These are phyloP conservation scores for Termitomyces sp. DNA, from an alignment of 768 basidiomycete genomes.

Conservation along the genomic window DNA sequence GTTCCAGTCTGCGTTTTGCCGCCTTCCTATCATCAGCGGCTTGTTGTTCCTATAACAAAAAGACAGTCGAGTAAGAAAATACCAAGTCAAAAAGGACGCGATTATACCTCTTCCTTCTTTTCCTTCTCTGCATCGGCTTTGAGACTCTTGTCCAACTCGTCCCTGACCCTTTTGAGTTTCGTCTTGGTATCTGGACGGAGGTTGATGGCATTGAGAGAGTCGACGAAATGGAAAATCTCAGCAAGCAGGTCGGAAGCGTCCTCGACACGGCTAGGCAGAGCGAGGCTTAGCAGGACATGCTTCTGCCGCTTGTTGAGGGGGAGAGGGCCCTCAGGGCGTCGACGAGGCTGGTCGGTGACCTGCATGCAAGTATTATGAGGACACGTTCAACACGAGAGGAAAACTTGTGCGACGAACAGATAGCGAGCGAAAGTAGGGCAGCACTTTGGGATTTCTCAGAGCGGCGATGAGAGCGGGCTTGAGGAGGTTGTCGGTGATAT, in stretches of 20 bases:
- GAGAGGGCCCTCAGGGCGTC: slow-evolving; percentile 52
- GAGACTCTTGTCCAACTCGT: slow-evolving; percentile 64
- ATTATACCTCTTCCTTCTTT: slow-evolving; percentile 59
- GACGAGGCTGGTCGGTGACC: slow-evolving; percentile 83
- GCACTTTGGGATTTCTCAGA: slow-evolving; percentile 59
- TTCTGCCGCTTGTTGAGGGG: slow-evolving; percentile 52
- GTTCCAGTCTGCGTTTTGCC: slow-evolving; percentile 67
- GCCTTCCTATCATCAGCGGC: slow-evolving; percentile 63
- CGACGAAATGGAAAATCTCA: slow-evolving; percentile 70
- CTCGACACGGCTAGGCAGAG: slow-evolving; percentile 42
- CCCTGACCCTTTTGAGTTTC: slow-evolving; percentile 71
- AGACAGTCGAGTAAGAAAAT: neutral
- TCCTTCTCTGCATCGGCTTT: slow-evolving; percentile 62
- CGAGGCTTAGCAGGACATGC: slow-evolving; percentile 68
- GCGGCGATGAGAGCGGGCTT: slow-evolving; percentile 52
- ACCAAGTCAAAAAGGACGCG: neutral
- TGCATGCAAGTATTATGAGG: slow-evolving; percentile 17
- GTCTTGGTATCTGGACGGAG: slow-evolving; percentile 77
- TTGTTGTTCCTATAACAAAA: slow-evolving; percentile 25
- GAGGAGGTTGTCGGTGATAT: slow-evolving; percentile 73
- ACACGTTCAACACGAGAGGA: neutral
- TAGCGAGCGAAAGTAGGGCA: slow-evolving; percentile 80
- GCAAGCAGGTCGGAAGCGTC: slow-evolving; percentile 57
- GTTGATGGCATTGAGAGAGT: slow-evolving; percentile 50
- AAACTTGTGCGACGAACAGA: slow-evolving; percentile 37